A percentile compares a stretch with the other conserved stretches of the same genome.
phyloP scores from a whole-genome alignment of 1,139 yeast genomes.

The Suhomyces coccinellae region DNA sequence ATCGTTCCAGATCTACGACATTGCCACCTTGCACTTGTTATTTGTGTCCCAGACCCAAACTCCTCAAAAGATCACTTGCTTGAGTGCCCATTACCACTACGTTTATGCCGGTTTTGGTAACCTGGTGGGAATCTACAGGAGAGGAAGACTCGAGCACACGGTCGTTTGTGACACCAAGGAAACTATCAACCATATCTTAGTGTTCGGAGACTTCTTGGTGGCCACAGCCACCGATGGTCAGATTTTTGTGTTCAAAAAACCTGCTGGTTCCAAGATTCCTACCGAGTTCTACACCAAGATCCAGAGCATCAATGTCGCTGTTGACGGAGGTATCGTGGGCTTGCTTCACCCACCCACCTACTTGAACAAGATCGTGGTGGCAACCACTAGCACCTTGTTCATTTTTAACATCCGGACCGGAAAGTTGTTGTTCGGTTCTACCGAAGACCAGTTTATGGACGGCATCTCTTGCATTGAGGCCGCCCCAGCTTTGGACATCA shows the following conservation, averaged over 20 bases:
- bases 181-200: constrained; percentile 50
- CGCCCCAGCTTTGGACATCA: constrained; percentile 84
- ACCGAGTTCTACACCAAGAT: constrained; percentile 69
- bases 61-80: constrained; percentile 62
- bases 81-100: constrained; percentile 81
- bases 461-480: constrained; percentile 64
- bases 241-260: constrained; percentile 65
- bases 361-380: constrained; percentile 82
- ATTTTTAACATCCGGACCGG: constrained; percentile 79
- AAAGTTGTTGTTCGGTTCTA: constrained; percentile 62
- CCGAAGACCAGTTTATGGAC: constrained; percentile 48
- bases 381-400: constrained; percentile 60
- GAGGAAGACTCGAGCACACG: constrained; percentile 74
- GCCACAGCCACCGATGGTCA: constrained; percentile 54
- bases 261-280: constrained; percentile 49
- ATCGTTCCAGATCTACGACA: constrained; percentile 91
- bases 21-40: constrained; percentile 77
- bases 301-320: constrained; percentile 46
- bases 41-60: constrained; percentile 87
- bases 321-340: constrained; percentile 71
- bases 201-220: constrained; percentile 80
- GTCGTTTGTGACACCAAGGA: constrained; percentile 37
- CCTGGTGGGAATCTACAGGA: constrained; percentile 71
- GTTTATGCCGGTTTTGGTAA: constrained; percentile 78
- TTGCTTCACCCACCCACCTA: constrained; percentile 88